Evolutionary conservation across 306 rosid species (phyloP).

Genomic region (Mimosa bimucronata): DNA sequence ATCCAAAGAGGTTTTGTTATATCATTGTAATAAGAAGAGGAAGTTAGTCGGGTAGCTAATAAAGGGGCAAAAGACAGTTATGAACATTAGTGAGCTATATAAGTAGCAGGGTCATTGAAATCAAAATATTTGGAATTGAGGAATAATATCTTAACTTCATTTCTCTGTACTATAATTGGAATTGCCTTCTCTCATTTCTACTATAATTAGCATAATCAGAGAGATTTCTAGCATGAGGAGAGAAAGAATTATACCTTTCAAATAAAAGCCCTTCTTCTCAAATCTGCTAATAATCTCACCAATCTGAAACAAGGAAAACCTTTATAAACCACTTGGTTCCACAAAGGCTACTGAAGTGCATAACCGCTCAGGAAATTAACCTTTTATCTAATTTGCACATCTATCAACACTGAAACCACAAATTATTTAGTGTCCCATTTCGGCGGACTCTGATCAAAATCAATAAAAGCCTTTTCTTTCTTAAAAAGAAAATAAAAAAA

Average conservation of each 20-base stretch:
- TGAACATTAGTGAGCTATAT: not conserved
- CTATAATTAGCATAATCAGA: not conserved
- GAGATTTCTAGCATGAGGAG: not conserved
- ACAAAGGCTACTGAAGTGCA: not conserved
- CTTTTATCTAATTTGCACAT: not conserved
- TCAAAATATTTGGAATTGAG: not conserved
- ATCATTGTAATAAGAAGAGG: not conserved
- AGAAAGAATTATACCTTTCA: constrained; percentile 57
- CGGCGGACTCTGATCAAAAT: not conserved
- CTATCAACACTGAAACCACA: not conserved
- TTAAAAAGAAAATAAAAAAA: not conserved
- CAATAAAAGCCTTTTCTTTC: not conserved
- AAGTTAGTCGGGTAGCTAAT: not conserved
- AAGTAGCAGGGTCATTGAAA: not conserved
- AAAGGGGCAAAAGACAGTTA: not conserved
- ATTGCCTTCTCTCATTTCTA: too few species aligned
- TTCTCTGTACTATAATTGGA: not conserved
- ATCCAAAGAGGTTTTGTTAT: not conserved
- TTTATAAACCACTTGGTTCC: not conserved
- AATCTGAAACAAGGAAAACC: constrained; percentile 50
- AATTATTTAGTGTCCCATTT: not conserved
- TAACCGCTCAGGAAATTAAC: not conserved
- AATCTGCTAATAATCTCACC: constrained; percentile 90
- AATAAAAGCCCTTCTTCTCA: constrained; percentile 90
- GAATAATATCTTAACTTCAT: not conserved